Conservation (phyloP, 2,329 filamentous ascomycete genomes). For the Fusarium sp. region DNA sequence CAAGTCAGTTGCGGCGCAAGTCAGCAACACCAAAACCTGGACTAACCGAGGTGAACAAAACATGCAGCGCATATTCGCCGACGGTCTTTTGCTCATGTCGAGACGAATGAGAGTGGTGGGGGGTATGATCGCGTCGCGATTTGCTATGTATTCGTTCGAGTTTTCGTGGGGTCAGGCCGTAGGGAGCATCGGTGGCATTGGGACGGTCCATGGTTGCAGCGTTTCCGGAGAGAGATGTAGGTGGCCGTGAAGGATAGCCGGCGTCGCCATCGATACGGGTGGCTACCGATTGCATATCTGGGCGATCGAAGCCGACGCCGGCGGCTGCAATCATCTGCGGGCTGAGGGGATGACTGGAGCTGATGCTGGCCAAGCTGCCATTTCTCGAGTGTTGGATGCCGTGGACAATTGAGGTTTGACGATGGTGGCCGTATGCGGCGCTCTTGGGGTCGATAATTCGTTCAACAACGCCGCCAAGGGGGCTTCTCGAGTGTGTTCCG, state of each 20-base stretch:
- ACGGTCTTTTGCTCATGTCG: constrained; percentile 88
- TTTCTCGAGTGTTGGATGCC: constrained; percentile 93
- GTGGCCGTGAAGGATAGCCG: constrained; percentile 57
- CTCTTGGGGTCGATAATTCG: constrained; percentile 68
- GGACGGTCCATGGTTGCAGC: constrained; percentile 59
- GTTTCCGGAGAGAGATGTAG: constrained; percentile 63
- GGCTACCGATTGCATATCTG: constrained; percentile 63
- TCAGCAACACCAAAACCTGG: constrained; percentile 2
- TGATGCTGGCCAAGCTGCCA: constrained; percentile 84
- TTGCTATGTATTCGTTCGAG: constrained; percentile 75
- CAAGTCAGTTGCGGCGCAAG: constrained; percentile 32
- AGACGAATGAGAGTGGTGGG: constrained; percentile 82
- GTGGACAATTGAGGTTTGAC: constrained; percentile 97
- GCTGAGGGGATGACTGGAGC: constrained; percentile 82
- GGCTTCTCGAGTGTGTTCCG: constrained; percentile 57
- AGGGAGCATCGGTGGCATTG: constrained; percentile 60
- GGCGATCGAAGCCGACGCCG: constrained; percentile 67
- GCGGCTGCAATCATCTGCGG: constrained; percentile 85
- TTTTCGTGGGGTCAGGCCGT: constrained; percentile 64
- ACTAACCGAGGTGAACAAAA: constrained; percentile 90
- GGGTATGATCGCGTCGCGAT: constrained; percentile 77
- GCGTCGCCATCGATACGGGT: constrained; percentile 62
- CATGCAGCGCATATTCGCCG: constrained; percentile 97
- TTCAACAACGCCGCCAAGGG: constrained; percentile 61
- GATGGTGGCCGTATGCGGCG: constrained; percentile 83